Evolutionary conservation across 1,284 basidiomycete species (phyloP), one percentile per base, ranked within the genome.

Genomic region (Pseudozyma sp.): DNA sequence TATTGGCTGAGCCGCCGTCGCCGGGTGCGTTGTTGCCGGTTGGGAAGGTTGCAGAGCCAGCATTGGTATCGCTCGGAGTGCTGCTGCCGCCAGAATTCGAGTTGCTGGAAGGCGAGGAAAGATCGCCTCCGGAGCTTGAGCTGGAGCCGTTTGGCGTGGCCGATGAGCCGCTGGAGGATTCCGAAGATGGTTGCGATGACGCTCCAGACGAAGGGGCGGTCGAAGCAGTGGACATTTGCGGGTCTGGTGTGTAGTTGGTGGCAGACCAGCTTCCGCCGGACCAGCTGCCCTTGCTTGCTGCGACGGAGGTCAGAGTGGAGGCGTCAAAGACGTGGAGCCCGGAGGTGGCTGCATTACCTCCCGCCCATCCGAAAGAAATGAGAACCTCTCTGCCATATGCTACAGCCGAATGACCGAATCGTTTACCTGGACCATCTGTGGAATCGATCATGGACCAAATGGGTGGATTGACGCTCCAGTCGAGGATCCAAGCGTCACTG

Each of bases 401-500:
- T 5, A 81, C 75, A 14, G 80, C 80, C 1, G 73, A 62, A 40
- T 81, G 80, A 3, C 68, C 79, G 42, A 56, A 81, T 13, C 80
- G 77, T 7, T 77, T 66, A 13, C 66, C 68, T 7, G 80, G 80
- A 13, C 76, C 70, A 9, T 37, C 55, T 11, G 47, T 50, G 24
- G 54, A 47, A 44, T 68, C 39, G 44, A 81, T 6, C 48, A 60
- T 24, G 8, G 75, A 75, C 80, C 80, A 81, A 1, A 58, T 33
- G 24, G 80, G 80, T 0, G 77, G 77, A 17, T 63, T 65, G 58
- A 63, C 54, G 59, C 70, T 75, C 75, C 77, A 79, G 52, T 81
- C 80, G 46, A 81, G 67, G 54, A 81, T 67, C 79, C 79, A 80
- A 10, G 79, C 77, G 52, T 81, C 80, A 54, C 70, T 63, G 64